Conservation (phyloP, 441 rosid species). For the Gossypium laxum region DNA sequence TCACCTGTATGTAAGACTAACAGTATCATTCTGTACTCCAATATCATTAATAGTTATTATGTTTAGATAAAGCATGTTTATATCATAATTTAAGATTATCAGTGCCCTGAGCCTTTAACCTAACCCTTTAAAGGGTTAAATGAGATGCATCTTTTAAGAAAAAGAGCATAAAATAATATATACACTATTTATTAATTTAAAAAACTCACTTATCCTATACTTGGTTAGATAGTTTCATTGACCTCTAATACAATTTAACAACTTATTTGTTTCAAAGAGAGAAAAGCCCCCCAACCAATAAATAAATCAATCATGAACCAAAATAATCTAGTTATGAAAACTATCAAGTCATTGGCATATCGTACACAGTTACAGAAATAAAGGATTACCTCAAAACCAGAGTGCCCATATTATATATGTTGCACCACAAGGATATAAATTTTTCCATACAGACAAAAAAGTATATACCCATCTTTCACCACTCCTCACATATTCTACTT, state of each 20-base stretch:
- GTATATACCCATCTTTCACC: background rate
- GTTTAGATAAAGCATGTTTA: background rate
- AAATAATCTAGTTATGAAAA: background rate
- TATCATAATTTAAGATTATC: conserved; percentile 2
- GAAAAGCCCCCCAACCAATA: background rate
- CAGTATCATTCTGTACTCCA: conserved; percentile 18
- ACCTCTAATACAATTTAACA: background rate
- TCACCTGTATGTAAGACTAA: conserved; percentile 45
- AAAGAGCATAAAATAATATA: background rate
- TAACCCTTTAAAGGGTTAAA: background rate
- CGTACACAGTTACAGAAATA: background rate
- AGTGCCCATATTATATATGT: background rate
- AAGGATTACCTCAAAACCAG: background rate
- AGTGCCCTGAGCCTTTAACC: background rate
- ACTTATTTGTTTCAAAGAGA: background rate
- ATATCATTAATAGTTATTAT: background rate
- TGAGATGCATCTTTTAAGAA: background rate
- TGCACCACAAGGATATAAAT: background rate
- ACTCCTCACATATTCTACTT: background rate
- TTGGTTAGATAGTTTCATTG: background rate
- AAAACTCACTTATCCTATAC: background rate
- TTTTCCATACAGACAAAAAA: background rate
- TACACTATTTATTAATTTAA: background rate
- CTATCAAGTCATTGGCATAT: background rate
- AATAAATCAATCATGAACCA: too few species aligned